Conservation (phyloP, 495 filamentous ascomycete species). For the Sporormia fimetaria region DNA sequence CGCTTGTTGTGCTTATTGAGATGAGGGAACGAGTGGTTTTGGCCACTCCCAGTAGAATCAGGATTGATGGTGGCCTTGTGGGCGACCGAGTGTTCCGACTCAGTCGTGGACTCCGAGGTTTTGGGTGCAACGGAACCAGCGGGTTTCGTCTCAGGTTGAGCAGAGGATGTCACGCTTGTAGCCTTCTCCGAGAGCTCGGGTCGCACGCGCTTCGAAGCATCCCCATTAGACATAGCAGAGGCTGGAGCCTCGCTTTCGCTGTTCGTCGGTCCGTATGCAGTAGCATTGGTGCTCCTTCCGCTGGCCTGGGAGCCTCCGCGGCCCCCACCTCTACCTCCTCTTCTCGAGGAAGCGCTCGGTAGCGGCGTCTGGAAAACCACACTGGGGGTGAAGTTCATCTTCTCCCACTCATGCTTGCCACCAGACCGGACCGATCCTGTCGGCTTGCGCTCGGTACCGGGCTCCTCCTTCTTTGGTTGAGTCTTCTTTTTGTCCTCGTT, state of each 20-base stretch:
- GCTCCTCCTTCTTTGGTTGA: slow-evolving; percentile 53
- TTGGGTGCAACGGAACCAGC: slow-evolving; percentile 23
- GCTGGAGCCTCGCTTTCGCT: slow-evolving; percentile 15
- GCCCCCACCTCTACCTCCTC: slow-evolving; percentile 31
- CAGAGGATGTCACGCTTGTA: too few relatives aligned
- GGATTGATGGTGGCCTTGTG: slow-evolving; percentile 7
- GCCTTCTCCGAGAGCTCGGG: too few relatives aligned
- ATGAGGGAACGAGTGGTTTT: slow-evolving; percentile 16
- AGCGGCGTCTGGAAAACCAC: slow-evolving; percentile 76
- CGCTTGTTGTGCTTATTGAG: slow-evolving; percentile 13
- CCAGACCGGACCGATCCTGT: slow-evolving; percentile 20
- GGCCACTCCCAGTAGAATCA: slow-evolving; percentile 2
- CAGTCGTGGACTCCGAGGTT: slow-evolving; percentile 33
- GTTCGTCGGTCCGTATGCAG: slow-evolving; percentile 24
- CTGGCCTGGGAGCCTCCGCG: slow-evolving; percentile 49
- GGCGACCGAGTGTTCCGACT: slow-evolving; percentile 12
- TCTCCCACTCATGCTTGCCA: slow-evolving; percentile 36
- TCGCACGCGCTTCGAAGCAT: slow-evolving; percentile 28
- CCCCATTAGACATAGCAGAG: slow-evolving; percentile 9
- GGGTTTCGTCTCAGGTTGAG: slow-evolving; percentile 11
- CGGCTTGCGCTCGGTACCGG: slow-evolving; percentile 47
- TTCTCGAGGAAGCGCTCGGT: slow-evolving; percentile 33
- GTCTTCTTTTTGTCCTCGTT: slow-evolving; percentile 62
- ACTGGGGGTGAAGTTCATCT: slow-evolving; percentile 57
- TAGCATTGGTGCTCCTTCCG: slow-evolving; percentile 40